A percentile compares a stretch with the other conserved stretches of the same genome.
These are phyloP conservation scores for Dactylorhiza incarnata DNA, from an alignment of 106 monocot genomes.

Conservation along the genomic window DNA sequence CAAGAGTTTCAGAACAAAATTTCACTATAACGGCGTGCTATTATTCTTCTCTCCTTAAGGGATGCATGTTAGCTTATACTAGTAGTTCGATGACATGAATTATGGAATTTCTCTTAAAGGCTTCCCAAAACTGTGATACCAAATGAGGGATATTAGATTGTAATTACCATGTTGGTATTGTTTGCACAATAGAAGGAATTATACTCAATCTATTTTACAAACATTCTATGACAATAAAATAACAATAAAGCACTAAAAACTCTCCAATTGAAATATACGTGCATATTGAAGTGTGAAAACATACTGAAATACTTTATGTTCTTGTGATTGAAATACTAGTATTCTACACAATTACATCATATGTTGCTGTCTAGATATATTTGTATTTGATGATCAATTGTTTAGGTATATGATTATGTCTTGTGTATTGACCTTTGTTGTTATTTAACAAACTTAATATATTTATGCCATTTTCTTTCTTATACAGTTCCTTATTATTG, in stretches of 20 bases:
- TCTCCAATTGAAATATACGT: not conserved
- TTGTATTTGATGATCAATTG: not conserved
- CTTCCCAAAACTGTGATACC: too few relatives aligned
- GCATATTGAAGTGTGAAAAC: not conserved
- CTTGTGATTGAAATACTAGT: not conserved
- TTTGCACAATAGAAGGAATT: not conserved
- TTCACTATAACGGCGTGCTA: not conserved
- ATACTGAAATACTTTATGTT: not conserved
- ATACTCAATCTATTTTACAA: not conserved
- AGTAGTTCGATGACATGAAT: not conserved
- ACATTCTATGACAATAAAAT: not conserved
- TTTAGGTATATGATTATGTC: not conserved
- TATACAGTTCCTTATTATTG: constrained; percentile 75
- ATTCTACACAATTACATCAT: not conserved
- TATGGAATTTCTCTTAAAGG: not conserved
- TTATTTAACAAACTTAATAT: not conserved
- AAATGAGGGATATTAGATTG: not conserved
- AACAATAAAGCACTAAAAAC: not conserved
- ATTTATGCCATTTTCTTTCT: constrained; percentile 1
- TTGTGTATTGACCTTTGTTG: not conserved
- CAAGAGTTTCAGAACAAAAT: not conserved
- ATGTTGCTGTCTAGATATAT: not conserved
- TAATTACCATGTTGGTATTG: not conserved
- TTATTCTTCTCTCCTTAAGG: not conserved
- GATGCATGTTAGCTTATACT: not conserved